A percentile compares a stretch with the other conserved stretches of the same genome.
These are phyloP conservation scores for Dactylellina haptotyla DNA, from an alignment of 2,329 filamentous ascomycete genomes.

Conservation along the genomic window DNA sequence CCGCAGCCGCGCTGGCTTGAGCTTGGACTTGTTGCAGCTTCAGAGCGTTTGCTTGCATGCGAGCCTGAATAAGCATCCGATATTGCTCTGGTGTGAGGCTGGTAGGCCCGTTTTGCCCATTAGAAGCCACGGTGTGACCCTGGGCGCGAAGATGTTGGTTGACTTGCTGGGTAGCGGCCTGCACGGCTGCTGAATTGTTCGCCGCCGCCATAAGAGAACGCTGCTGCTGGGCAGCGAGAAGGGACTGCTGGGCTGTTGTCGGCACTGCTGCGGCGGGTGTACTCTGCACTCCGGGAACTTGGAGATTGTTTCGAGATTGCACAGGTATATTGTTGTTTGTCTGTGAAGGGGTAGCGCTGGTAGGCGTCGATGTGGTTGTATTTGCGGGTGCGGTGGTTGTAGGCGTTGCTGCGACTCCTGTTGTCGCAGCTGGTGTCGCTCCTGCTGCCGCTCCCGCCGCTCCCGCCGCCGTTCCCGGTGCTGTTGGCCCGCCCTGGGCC, in stretches of 20 bases:
- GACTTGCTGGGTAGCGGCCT: constrained; percentile 45
- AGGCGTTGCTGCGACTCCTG: neutral
- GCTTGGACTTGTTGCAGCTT: constrained; percentile 38
- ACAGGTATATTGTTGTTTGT: constrained; percentile 26
- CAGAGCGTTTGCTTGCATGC: constrained; percentile 44
- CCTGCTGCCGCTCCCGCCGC: neutral
- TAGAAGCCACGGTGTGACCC: constrained; percentile 36
- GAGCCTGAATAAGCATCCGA: constrained; percentile 45
- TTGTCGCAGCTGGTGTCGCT: too few species aligned
- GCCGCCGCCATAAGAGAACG: constrained; percentile 18
- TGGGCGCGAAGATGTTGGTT: constrained; percentile 45
- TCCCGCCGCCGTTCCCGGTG: neutral
- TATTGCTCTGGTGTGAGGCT: constrained; percentile 51
- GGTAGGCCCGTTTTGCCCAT: constrained; percentile 44
- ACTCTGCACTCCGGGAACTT: constrained; percentile 32
- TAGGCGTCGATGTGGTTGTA: constrained; percentile 9
- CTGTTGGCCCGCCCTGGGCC: constrained; percentile 1
- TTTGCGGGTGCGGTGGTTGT: neutral
- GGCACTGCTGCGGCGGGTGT: constrained; percentile 35
- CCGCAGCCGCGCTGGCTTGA: constrained; percentile 18
- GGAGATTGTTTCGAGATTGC: constrained; percentile 43
- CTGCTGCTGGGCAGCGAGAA: constrained; percentile 45
- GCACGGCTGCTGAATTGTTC: constrained; percentile 33
- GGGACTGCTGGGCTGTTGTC: constrained; percentile 48
- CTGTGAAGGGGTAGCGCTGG: neutral